phyloP scores from a whole-genome alignment of 1,284 basidiomycete species.

The Phellinidium pouzarii region DNA sequence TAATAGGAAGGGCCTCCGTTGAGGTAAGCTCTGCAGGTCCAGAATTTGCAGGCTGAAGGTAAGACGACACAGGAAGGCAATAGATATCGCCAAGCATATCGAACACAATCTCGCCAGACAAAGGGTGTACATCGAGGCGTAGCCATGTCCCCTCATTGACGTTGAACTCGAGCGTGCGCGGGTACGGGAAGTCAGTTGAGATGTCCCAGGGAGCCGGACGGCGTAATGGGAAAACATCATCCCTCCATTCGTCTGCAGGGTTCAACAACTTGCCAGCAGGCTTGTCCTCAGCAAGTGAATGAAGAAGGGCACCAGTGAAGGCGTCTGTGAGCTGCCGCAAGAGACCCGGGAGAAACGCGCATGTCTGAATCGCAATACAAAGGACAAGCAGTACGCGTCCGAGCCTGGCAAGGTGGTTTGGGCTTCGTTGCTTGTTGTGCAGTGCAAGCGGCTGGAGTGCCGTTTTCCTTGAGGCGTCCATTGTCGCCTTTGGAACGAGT shows the following conservation, averaged over 20 bases:
- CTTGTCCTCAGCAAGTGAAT: background rate
- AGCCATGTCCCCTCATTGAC: slow-evolving; percentile 70
- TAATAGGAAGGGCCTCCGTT: slow-evolving; percentile 42
- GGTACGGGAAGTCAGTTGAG: slow-evolving; percentile 67
- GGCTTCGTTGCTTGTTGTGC: background rate
- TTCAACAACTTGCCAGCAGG: background rate
- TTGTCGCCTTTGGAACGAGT: background rate
- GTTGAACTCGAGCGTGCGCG: slow-evolving; percentile 56
- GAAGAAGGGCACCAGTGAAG: background rate
- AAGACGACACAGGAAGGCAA: slow-evolving; percentile 47
- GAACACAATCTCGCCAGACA: slow-evolving; percentile 62
- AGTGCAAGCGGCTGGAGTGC: background rate
- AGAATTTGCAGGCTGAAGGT: slow-evolving; percentile 24
- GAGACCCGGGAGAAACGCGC: background rate
- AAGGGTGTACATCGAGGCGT: slow-evolving; percentile 61
- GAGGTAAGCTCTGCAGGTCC: background rate
- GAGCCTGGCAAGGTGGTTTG: slow-evolving; percentile 1
- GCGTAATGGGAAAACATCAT: slow-evolving; percentile 60
- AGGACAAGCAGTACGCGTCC: slow-evolving; percentile 6
- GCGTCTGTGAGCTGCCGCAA: background rate
- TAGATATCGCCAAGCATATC: slow-evolving; percentile 71
- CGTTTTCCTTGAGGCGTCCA: background rate
- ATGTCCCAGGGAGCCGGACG: slow-evolving; percentile 66
- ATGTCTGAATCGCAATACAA: background rate
- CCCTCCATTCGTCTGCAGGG: slow-evolving; percentile 42